Conservation (phyloP, 176 grass and related monocot species). For the Oryza rufipogon region DNA sequence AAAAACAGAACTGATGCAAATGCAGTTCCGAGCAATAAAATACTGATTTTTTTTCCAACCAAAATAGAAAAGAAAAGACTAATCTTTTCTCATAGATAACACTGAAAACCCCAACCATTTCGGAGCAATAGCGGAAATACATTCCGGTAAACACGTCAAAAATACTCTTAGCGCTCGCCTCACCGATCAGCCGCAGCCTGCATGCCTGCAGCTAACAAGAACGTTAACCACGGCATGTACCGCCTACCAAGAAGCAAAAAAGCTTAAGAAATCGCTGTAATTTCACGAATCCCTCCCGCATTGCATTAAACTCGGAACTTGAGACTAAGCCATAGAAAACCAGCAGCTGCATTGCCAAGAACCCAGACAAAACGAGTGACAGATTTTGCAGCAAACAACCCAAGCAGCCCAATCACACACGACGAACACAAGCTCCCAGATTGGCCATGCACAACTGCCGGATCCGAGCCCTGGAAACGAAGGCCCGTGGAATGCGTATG, state of each 20-base stretch:
- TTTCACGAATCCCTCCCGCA: background rate
- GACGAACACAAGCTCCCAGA: background rate
- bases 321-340: background rate
- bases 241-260: background rate
- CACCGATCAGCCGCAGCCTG: background rate
- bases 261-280: background rate
- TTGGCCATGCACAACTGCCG: background rate
- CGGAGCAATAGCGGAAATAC: background rate
- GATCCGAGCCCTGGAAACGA: background rate
- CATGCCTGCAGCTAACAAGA: background rate
- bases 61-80: background rate
- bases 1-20: background rate
- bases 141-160: background rate
- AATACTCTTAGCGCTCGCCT: background rate
- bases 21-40: background rate
- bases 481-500: background rate
- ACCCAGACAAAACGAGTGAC: background rate
- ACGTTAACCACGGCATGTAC: background rate
- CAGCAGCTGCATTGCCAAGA: background rate
- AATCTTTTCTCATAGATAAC: background rate
- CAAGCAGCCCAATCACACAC: background rate
- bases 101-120: background rate
- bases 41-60: too few species aligned
- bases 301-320: background rate
- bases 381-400: background rate